A percentile compares a stretch with the other conserved stretches of the same genome.
phyloP scores from a whole-genome alignment of 2,329 filamentous ascomycete genomes.

The Penicillium sclerotiorum region DNA sequence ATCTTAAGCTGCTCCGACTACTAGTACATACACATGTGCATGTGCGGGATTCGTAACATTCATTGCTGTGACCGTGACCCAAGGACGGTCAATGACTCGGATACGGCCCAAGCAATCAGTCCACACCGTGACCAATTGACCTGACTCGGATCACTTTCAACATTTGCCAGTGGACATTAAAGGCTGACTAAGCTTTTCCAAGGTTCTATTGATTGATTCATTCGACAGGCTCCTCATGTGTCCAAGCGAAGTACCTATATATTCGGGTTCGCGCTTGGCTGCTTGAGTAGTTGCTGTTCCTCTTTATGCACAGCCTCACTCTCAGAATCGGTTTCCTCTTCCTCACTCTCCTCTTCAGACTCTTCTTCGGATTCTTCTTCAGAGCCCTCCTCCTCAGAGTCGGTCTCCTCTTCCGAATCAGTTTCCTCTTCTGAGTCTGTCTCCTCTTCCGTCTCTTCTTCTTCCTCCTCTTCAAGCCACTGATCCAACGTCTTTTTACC shows the following conservation, averaged over 20 bases:
- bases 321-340: slow-evolving; percentile 45
- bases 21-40: too few relatives aligned
- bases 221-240: too few relatives aligned
- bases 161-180: too few relatives aligned
- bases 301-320: slow-evolving; percentile 24
- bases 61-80: too few relatives aligned
- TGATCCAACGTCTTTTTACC: slow-evolving; percentile 85
- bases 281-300: slow-evolving; percentile 20
- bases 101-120: too few relatives aligned
- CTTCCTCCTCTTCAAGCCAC: slow-evolving; percentile 78
- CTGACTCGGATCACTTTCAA: too few relatives aligned
- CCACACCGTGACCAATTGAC: too few relatives aligned
- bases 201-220: too few relatives aligned
- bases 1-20: too few relatives aligned
- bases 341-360: slow-evolving; percentile 49
- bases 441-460: slow-evolving; percentile 57
- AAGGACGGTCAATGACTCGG: too few relatives aligned
- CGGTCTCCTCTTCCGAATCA: slow-evolving; percentile 50
- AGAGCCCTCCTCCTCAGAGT: slow-evolving; percentile 39
- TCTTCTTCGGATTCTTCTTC: slow-evolving; percentile 49
- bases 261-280: background rate
- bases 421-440: slow-evolving; percentile 51
- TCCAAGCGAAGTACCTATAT: slow-evolving; percentile 8
- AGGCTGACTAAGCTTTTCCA: too few relatives aligned
- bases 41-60: too few relatives aligned